Conservation (phyloP, 441 rosid species). For the Euphorbia celastroides region DNA sequence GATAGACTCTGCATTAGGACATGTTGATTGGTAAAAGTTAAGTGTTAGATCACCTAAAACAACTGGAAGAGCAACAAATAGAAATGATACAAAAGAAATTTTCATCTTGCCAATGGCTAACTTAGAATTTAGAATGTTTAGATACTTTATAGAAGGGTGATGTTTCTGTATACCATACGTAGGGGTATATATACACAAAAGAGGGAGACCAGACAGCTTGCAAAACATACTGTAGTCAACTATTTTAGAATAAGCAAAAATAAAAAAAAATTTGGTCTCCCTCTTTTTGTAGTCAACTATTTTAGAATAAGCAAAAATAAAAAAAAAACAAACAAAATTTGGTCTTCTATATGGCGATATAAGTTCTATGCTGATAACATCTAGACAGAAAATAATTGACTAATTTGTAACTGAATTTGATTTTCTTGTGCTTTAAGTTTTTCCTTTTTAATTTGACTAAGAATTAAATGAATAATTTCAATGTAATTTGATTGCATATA, state of each 20-base stretch:
- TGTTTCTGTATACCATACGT: neutral
- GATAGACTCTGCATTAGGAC: constrained; percentile 58
- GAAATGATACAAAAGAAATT: constrained; percentile 22
- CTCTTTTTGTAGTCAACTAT: neutral
- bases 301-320: neutral
- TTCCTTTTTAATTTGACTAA: neutral
- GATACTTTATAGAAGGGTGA: neutral
- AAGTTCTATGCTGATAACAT: neutral
- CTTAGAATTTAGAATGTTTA: neutral
- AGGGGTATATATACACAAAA: neutral
- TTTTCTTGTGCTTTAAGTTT: neutral
- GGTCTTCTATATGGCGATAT: neutral
- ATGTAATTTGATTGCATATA: neutral
- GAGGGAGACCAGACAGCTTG: neutral
- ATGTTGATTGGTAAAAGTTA: constrained; percentile 44
- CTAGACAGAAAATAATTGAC: neutral
- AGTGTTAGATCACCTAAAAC: constrained; percentile 39
- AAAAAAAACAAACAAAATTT: neutral
- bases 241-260: neutral
- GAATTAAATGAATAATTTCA: neutral
- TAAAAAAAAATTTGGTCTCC: no score
- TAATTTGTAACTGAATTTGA: neutral
- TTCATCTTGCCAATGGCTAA: constrained; percentile 7
- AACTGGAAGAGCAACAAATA: constrained; percentile 29
- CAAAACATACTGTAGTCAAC: constrained; percentile 5